A percentile compares a stretch with the other conserved stretches of the same genome.
phyloP scores from a whole-genome alignment of 345 rosid genomes.

The Toxicodendron radicans region DNA sequence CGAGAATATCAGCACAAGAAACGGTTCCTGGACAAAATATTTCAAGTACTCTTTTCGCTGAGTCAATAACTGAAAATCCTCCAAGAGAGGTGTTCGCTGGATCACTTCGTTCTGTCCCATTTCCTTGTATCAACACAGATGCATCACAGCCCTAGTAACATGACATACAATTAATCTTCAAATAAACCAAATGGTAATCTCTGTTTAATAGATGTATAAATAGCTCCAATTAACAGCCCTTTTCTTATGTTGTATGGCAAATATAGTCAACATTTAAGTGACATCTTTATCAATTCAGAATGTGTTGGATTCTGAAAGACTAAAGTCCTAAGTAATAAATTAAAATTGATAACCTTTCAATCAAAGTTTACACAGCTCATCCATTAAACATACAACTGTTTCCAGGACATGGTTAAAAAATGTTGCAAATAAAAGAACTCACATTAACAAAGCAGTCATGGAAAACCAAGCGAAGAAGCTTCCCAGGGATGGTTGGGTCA shows the following conservation, averaged over 20 bases:
- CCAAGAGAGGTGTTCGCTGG: constrained; percentile 79
- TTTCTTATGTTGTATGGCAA: neutral
- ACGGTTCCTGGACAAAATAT: constrained; percentile 51
- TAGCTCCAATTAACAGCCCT: neutral
- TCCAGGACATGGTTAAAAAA: neutral
- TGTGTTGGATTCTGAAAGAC: too few relatives aligned
- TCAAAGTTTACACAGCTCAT: neutral
- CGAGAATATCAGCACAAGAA: constrained; percentile 57
- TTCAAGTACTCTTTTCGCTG: constrained; percentile 51
- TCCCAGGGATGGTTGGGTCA: constrained; percentile 80
- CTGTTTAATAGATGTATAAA: neutral
- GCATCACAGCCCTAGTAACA: constrained; percentile 80
- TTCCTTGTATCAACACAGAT: constrained; percentile 78
- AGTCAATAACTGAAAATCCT: constrained; percentile 53
- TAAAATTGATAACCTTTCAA: neutral
- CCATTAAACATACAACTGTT: neutral
- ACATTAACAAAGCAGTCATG: constrained; percentile 93
- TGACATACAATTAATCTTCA: neutral
- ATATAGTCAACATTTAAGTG: neutral
- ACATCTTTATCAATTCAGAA: too few relatives aligned
- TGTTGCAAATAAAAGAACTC: constrained; percentile 11
- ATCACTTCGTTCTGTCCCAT: constrained; percentile 74
- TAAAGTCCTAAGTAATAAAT: too few relatives aligned
- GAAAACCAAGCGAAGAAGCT: constrained; percentile 83
- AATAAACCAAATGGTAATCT: neutral